Evolutionary conservation across 345 rosid species (phyloP).

Genomic region (Eucalyptus victrix): DNA sequence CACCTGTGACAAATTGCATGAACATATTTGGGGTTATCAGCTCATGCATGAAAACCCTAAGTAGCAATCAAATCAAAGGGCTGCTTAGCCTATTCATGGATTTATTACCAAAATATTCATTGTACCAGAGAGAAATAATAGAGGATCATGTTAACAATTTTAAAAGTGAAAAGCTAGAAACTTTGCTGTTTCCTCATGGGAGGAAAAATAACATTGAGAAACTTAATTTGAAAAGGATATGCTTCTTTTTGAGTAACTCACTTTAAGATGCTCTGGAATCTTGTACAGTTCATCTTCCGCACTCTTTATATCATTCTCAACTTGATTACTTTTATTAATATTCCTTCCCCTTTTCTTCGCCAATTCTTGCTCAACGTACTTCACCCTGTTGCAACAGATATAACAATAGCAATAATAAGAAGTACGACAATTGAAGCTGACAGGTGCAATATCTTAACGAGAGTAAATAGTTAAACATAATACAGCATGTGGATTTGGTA

Average conservation of each 20-base stretch:
- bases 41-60: not conserved
- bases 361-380: constrained; percentile 82
- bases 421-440: not conserved
- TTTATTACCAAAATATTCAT: not conserved
- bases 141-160: not conserved
- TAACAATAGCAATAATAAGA: not conserved
- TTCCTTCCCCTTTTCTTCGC: constrained; percentile 78
- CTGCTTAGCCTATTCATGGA: not conserved
- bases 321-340: constrained; percentile 28
- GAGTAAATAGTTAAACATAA: not conserved
- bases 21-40: not conserved
- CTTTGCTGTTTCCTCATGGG: not conserved
- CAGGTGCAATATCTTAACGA: not conserved
- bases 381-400: constrained; percentile 34
- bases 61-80: not conserved
- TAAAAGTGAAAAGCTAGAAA: not conserved
- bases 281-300: constrained; percentile 87
- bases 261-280: constrained; percentile 95
- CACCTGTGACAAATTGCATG: constrained; percentile 22
- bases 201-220: not conserved
- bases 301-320: constrained; percentile 60
- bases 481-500: not conserved
- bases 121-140: not conserved
- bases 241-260: constrained; percentile 1
- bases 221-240: not conserved